Conservation (phyloP, 1,284 basidiomycete species). For the Papiliotrema fonsecae region DNA sequence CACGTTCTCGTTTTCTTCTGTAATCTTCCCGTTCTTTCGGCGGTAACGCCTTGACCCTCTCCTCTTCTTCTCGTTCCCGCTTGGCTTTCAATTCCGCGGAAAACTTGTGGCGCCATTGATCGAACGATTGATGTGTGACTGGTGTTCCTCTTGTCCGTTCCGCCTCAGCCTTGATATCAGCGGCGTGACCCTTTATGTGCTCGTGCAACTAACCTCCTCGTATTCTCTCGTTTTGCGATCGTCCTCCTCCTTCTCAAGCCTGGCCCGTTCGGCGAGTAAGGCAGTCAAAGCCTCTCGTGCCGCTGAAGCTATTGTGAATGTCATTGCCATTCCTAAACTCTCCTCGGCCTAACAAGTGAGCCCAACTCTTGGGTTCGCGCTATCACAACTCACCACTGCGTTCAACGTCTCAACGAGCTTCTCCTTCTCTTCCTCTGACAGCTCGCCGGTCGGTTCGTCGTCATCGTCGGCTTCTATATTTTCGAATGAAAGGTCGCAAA, state of each 20-base stretch:
- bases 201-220: conserved; percentile 63
- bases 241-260: conserved; percentile 60
- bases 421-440: conserved; percentile 53
- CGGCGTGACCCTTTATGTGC: background rate
- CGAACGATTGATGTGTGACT: conserved; percentile 77
- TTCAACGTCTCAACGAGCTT: conserved; percentile 63
- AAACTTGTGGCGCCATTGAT: conserved; percentile 73
- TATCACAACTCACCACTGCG: conserved; percentile 57
- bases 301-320: conserved; percentile 85
- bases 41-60: conserved; percentile 67
- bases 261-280: conserved; percentile 60
- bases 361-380: no score
- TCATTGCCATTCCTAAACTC: conserved; percentile 95
- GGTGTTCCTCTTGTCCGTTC: conserved; percentile 83
- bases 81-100: conserved; percentile 61
- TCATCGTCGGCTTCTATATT: conserved; percentile 39
- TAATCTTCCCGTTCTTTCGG: conserved; percentile 86
- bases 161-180: conserved; percentile 66
- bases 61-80: conserved; percentile 71
- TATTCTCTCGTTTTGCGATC: conserved; percentile 64
- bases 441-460: conserved; percentile 55
- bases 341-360: conserved; percentile 65
- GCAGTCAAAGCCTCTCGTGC: conserved; percentile 71
- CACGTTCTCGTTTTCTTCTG: conserved; percentile 61
- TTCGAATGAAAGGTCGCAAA: conserved; percentile 70